Evolutionary conservation across 257 asterid genomes (phyloP).

Genomic region (Solanum habrochaites): DNA sequence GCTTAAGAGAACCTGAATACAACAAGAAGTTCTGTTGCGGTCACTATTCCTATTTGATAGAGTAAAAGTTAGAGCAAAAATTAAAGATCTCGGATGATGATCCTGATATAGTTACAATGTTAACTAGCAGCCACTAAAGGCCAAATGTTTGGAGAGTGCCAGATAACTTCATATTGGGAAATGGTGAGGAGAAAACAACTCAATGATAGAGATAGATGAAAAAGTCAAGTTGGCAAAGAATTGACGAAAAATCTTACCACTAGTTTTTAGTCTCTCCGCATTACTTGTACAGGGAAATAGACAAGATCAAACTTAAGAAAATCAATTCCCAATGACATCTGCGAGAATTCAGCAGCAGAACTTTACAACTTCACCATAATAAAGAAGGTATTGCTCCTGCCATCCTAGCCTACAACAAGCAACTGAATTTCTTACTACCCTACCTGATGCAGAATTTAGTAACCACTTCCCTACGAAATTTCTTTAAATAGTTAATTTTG

Average conservation of each 20-base stretch:
- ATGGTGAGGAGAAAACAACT: neutral
- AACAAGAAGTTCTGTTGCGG: neutral
- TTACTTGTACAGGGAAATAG: neutral
- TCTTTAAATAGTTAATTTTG: neutral
- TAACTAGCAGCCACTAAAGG: neutral
- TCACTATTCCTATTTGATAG: neutral
- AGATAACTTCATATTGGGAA: neutral
- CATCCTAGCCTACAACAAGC: slow-evolving; percentile 95
- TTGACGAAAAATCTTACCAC: slow-evolving; percentile 31
- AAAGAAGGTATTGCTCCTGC: slow-evolving; percentile 59
- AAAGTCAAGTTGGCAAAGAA: neutral
- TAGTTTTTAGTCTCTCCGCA: slow-evolving; percentile 57
- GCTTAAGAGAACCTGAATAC: slow-evolving; percentile 60
- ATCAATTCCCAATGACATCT: neutral
- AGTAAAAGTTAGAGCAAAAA: neutral
- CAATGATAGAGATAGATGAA: neutral
- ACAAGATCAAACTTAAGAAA: neutral
- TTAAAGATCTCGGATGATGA: neutral
- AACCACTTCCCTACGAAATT: slow-evolving; percentile 45
- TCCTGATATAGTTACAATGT: neutral
- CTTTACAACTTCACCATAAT: neutral
- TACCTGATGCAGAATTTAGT: slow-evolving; percentile 61
- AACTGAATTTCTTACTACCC: slow-evolving; percentile 83
- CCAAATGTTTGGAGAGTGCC: neutral
- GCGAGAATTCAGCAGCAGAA: too few species aligned